These are phyloP conservation scores for Ruellia speciosa DNA, from an alignment of 305 asterid genomes.

Conservation along the genomic window DNA sequence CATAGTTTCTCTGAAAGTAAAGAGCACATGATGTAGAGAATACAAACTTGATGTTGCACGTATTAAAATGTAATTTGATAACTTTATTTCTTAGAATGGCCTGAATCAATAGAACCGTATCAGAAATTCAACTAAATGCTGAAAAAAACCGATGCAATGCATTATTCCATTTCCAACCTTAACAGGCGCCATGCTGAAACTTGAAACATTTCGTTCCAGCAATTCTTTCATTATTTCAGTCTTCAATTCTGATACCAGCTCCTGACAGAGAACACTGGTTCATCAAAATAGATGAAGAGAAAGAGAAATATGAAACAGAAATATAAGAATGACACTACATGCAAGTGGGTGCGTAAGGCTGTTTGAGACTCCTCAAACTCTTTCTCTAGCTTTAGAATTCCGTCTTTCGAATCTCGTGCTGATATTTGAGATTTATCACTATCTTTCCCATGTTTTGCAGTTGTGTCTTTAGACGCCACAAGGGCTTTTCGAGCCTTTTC, in stretches of 20 bases:
- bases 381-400: constrained; percentile 48
- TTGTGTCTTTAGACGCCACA: constrained; percentile 34
- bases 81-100: background rate
- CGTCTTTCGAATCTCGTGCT: constrained; percentile 29
- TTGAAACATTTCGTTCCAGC: constrained; percentile 52
- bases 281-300: constrained; percentile 23
- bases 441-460: constrained; percentile 34
- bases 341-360: constrained; percentile 53
- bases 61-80: background rate
- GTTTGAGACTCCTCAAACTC: constrained; percentile 52
- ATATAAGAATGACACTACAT: constrained; percentile 40
- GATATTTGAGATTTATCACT: constrained; percentile 29
- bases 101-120: constrained; percentile 13
- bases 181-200: constrained; percentile 78
- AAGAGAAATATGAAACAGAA: background rate
- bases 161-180: constrained; percentile 46
- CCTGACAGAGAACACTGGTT: constrained; percentile 36
- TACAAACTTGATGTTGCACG: constrained; percentile 5
- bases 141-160: background rate
- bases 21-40: constrained; percentile 11
- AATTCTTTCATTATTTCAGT: constrained; percentile 55
- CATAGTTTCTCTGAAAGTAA: constrained; percentile 68
- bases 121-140: background rate
- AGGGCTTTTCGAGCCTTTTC: constrained; percentile 51
- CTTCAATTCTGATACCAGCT: constrained; percentile 75